Evolutionary conservation across 192 early-diverging fungal genomes (phyloP).

Genomic region (Borealophlyctis nickersoniae): DNA sequence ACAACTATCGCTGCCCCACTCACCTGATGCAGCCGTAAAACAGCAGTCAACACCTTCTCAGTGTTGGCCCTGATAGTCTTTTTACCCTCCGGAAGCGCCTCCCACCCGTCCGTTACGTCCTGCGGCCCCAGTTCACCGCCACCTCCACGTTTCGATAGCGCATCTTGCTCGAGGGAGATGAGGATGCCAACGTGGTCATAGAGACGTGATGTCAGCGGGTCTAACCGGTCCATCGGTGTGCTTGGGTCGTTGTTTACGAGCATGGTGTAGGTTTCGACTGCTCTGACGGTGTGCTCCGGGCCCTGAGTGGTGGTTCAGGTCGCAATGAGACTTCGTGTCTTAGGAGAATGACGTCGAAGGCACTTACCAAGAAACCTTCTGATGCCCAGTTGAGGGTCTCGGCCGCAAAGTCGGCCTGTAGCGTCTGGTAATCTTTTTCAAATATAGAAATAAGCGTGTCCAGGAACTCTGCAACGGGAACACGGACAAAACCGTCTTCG

Average conservation of each 20-base stretch:
- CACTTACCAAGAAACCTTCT: slow-evolving; percentile 39
- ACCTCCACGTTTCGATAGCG: neutral
- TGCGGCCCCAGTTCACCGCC: too few relatives aligned
- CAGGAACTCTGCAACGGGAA: slow-evolving; percentile 33
- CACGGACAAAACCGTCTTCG: slow-evolving; percentile 25
- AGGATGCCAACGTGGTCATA: slow-evolving; percentile 36
- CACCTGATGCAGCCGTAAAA: slow-evolving; percentile 26
- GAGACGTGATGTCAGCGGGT: slow-evolving; percentile 28
- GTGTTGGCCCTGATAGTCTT: slow-evolving; percentile 1
- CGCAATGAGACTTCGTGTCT: too few relatives aligned
- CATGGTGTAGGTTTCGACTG: slow-evolving; percentile 29
- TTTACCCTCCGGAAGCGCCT: slow-evolving; percentile 12
- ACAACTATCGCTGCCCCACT: too few relatives aligned
- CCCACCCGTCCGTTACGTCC: too few relatives aligned
- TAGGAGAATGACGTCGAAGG: too few relatives aligned
- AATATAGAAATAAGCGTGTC: slow-evolving; percentile 36
- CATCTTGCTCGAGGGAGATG: slow-evolving; percentile 8
- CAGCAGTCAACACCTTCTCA: slow-evolving; percentile 19
- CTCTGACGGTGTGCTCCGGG: slow-evolving; percentile 20
- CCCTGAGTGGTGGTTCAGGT: too few relatives aligned
- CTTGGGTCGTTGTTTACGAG: slow-evolving; percentile 19
- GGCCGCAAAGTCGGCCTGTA: slow-evolving; percentile 24
- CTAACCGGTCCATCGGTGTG: slow-evolving; percentile 12
- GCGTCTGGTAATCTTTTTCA: slow-evolving; percentile 22
- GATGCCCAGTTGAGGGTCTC: slow-evolving; percentile 39